These are phyloP conservation scores for Cladophialophora bantiana DNA, from an alignment of 2,329 filamentous ascomycete species.

Conservation along the genomic window DNA sequence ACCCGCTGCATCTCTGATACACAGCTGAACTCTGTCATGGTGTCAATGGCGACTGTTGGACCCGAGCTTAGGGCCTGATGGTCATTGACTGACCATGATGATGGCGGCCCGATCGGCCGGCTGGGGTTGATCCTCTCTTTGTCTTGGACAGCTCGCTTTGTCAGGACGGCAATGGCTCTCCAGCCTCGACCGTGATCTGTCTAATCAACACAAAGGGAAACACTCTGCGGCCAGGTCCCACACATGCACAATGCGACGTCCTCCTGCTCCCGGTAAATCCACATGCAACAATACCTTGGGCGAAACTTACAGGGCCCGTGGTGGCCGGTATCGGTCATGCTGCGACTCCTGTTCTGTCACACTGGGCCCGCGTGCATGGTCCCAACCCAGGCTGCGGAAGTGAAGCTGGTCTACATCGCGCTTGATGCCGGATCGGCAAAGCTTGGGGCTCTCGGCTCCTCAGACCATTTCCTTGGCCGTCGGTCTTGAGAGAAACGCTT, in stretches of 20 bases:
- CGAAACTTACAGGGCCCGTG: background rate
- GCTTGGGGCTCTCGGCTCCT: background rate
- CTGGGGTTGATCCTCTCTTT: background rate
- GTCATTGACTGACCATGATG: background rate
- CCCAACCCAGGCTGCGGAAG: background rate
- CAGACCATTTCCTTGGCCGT: background rate
- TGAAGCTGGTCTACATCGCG: background rate
- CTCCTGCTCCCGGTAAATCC: background rate
- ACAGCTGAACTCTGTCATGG: background rate
- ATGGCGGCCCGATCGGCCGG: background rate
- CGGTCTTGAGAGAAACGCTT: background rate
- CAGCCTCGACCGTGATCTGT: background rate
- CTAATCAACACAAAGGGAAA: background rate
- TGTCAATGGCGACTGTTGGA: background rate
- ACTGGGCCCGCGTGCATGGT: slow-evolving; percentile 4
- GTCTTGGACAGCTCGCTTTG: background rate
- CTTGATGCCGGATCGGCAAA: background rate
- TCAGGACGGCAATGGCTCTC: background rate
- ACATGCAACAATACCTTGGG: background rate
- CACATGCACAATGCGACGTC: background rate
- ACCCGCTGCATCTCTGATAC: background rate
- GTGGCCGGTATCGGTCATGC: slow-evolving; percentile 12
- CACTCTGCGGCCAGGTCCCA: background rate
- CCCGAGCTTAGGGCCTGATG: background rate
- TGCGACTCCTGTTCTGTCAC: background rate